Base-by-base conservation (phyloP, 768 basidiomycete genomes). In the Serendipita sp. region DNA sequence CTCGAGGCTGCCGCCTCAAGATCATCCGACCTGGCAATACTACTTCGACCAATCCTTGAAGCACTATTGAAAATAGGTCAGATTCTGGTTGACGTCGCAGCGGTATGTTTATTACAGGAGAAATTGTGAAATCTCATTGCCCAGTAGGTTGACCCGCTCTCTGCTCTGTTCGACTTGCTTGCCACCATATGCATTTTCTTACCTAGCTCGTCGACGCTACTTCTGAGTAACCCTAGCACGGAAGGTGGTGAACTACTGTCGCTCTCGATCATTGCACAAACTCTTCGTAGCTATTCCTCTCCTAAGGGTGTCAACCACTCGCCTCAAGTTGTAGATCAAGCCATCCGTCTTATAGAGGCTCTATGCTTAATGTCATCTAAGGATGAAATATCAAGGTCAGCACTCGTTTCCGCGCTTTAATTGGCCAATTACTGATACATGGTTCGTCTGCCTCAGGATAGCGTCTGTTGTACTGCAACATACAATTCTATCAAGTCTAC, bases 151-250 rank as follows among this genome's bases (percentile, higher is more conserved):
- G 41, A 70, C 48, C 75, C 78, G 16, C 70, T 86, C 38, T 73
- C 78, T 2, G 78, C 81, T 41, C 70, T 86, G 38, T 73, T 88
- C 13, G 77, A 81, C 70, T 72, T 89, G 48, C 68, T 86, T 47
- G 74, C 76, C 8, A 71, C 74, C 16, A 72, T 87, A 30, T 72
- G 74, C 28, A 75, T 78, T 56, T 75, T 77, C 16, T 68, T 85
- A 54, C 83, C 86, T 16, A 70, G 75, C 10, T 81, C 84, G 65
- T 74, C 73, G 56, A 51, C 74, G 8, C 66, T 72, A 41, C 69
- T 68, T 41, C 41, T 41, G 13, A 41, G 41, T 41, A 5, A 41
- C 41, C 41, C 5, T 7, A 13, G 41, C 5, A 41, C 41, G 13
- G 23, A 23, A 23, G 23, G 23, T 23, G 41, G 41, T 13, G 41